Conservation (phyloP, 148 eudicot species). For the Silene latifolia region DNA sequence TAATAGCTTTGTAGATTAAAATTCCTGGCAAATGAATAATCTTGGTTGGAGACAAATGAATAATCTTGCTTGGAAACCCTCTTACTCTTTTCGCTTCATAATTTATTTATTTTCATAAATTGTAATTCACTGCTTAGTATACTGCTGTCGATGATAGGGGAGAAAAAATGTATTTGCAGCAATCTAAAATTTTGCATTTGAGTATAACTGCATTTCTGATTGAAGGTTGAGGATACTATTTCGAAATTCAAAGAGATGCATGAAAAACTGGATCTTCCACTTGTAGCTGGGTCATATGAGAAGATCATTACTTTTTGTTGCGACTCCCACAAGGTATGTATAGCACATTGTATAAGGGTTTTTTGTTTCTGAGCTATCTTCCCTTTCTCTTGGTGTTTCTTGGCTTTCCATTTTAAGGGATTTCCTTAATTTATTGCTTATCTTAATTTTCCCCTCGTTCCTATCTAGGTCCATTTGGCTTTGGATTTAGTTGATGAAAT, state of each 20-base stretch:
- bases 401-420: not conserved
- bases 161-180: not conserved
- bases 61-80: not conserved
- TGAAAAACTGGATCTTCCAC: slow-evolving; percentile 50
- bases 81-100: not conserved
- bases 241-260: slow-evolving; percentile 57
- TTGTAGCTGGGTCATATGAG: slow-evolving; percentile 57
- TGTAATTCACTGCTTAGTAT: not conserved
- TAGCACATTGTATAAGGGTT: not conserved
- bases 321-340: slow-evolving; percentile 54
- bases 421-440: not conserved
- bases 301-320: slow-evolving; percentile 63
- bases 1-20: slow-evolving; percentile 3
- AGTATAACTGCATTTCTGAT: slow-evolving; percentile 19
- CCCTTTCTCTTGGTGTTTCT: not conserved
- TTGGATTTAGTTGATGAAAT: slow-evolving; percentile 68
- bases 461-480: slow-evolving; percentile 61
- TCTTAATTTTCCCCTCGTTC: slow-evolving; percentile 11
- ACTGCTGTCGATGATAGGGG: not conserved
- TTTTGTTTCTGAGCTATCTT: not conserved
- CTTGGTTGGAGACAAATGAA: not conserved
- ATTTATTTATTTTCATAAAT: not conserved
- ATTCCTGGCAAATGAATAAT: slow-evolving; percentile 1
- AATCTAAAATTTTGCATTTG: slow-evolving; percentile 14
- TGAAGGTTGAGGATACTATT: slow-evolving; percentile 66